Evolutionary conservation across 2,329 filamentous ascomycete genomes (phyloP).

Genomic region (Sporothrix variecibatus): DNA sequence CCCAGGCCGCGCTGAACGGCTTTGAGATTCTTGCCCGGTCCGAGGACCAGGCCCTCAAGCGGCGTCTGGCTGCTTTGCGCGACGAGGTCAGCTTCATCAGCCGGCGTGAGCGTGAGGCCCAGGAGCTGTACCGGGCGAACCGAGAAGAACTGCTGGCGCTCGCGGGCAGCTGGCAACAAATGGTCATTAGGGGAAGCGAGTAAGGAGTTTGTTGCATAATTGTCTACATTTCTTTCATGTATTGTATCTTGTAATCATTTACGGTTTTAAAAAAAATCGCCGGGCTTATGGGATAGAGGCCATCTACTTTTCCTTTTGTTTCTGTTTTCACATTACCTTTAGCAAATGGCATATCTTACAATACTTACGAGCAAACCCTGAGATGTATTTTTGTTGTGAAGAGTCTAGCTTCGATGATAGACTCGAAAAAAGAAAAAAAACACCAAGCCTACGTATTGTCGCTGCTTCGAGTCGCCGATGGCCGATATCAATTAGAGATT

Average conservation of each 20-base stretch:
- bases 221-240: not conserved
- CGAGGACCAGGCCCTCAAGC: conserved; percentile 74
- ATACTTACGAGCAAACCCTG: not conserved
- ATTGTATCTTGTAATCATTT: conserved; percentile 5
- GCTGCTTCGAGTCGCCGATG: not conserved
- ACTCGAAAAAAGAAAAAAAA: too few species aligned
- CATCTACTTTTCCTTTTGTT: not conserved
- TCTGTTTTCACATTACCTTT: not conserved
- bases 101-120: conserved; percentile 82
- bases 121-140: conserved; percentile 76
- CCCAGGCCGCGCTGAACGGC: conserved; percentile 68
- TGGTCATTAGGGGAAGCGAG: not conserved
- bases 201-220: not conserved
- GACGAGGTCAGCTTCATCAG: conserved; percentile 83
- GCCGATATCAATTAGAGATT: not conserved
- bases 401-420: too few species aligned
- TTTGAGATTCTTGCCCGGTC: conserved; percentile 75
- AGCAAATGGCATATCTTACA: not conserved
- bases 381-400: not conserved
- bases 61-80: conserved; percentile 71
- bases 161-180: conserved; percentile 26
- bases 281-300: not conserved
- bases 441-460: not conserved
- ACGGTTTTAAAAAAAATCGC: not conserved
- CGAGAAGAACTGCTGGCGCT: conserved; percentile 76